Conservation (phyloP, 441 rosid species). For the Mallotus japonicus region DNA sequence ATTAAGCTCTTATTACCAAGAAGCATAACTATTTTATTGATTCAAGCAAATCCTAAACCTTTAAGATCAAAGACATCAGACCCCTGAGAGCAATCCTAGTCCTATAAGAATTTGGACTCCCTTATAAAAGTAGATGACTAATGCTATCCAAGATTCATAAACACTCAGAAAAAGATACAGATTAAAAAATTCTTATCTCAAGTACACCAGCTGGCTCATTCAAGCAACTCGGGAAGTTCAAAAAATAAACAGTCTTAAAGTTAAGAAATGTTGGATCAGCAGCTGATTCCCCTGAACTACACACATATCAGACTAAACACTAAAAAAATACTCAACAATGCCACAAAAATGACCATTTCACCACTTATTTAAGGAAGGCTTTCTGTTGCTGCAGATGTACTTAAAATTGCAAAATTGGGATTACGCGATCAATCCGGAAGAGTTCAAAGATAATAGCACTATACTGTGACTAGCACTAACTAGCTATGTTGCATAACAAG, state of each 20-base stretch:
- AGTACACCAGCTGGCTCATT: not conserved
- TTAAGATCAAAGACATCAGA: too few relatives aligned
- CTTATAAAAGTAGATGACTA: too few relatives aligned
- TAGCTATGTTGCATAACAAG: not conserved
- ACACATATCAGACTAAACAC: not conserved
- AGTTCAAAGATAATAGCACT: not conserved
- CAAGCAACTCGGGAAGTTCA: not conserved
- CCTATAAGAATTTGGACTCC: too few relatives aligned
- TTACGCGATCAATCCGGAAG: not conserved
- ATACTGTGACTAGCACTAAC: not conserved
- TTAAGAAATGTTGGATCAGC: too few relatives aligned
- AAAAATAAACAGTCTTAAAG: not conserved
- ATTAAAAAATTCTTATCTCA: too few relatives aligned
- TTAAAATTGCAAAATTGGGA: not conserved
- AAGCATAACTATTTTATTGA: too few relatives aligned
- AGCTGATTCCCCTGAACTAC: too few relatives aligned
- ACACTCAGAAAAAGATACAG: too few relatives aligned
- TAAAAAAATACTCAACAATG: not conserved
- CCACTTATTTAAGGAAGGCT: not conserved
- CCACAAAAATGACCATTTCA: not conserved
- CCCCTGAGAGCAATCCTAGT: too few relatives aligned
- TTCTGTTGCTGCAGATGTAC: not conserved
- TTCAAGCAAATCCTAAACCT: too few relatives aligned
- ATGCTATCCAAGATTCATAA: too few relatives aligned
- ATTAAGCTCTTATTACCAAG: too few relatives aligned